These are phyloP conservation scores for Acrocalymma vagum DNA, from an alignment of 2,329 filamentous ascomycete species.

Conservation along the genomic window DNA sequence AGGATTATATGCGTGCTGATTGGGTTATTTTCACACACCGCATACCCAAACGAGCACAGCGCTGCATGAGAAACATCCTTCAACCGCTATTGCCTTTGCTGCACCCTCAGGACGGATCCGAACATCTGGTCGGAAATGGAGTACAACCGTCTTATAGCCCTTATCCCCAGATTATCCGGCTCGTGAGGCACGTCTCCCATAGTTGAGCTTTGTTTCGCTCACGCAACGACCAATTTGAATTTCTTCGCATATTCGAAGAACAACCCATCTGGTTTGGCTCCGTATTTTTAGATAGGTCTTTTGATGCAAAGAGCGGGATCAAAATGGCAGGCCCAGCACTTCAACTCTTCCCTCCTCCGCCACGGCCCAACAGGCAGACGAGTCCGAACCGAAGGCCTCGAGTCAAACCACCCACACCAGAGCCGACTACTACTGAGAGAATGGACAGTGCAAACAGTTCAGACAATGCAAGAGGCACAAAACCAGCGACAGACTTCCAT, in stretches of 20 bases:
- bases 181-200: conserved; percentile 23
- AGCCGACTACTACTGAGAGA: conserved; percentile 34
- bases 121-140: conserved; percentile 21
- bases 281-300: conserved; percentile 24
- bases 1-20: conserved; percentile 38
- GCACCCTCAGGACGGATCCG: conserved; percentile 25
- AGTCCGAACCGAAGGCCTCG: conserved; percentile 39
- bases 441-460: too few species aligned
- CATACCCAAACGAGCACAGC: conserved; percentile 31
- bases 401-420: conserved; percentile 38
- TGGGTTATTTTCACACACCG: conserved; percentile 35
- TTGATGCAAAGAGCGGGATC: conserved; percentile 27
- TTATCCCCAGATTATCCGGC: conserved; percentile 42
- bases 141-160: conserved; percentile 39
- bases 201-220: conserved; percentile 27
- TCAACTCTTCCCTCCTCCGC: conserved; percentile 49
- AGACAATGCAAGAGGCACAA: conserved; percentile 38
- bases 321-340: conserved; percentile 45
- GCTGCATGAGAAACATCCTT: conserved; percentile 41
- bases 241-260: conserved; percentile 16
- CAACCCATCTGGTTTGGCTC: conserved; percentile 17
- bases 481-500: conserved; percentile 45
- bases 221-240: conserved; percentile 13
- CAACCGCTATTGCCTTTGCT: conserved; percentile 46
- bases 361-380: conserved; percentile 40